Percentiles rank a stretch among this genome's conserved stretches.
These are phyloP conservation scores for Phytophthora tubulina DNA, from an alignment of 352 stramenopile genomes.

Conservation along the genomic window DNA sequence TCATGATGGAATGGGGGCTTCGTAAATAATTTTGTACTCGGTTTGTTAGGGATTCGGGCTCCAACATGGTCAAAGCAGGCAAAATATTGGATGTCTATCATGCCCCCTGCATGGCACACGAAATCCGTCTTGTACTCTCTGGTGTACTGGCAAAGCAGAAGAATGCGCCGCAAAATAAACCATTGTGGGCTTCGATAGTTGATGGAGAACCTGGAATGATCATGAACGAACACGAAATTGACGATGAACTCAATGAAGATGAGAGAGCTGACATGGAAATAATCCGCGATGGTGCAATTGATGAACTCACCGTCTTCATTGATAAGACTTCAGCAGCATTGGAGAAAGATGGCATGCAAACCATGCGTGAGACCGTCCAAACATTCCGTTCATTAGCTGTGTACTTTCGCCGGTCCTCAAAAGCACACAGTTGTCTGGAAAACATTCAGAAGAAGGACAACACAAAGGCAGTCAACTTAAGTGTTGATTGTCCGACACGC, in stretches of 20 bases:
- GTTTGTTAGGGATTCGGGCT: background rate
- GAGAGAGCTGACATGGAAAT: slow-evolving; percentile 8
- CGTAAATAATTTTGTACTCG: background rate
- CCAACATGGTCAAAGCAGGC: slow-evolving; percentile 12
- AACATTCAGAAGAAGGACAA: background rate
- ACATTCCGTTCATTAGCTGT: slow-evolving; percentile 16
- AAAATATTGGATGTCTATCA: background rate
- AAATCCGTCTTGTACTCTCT: slow-evolving; percentile 2
- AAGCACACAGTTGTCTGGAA: slow-evolving; percentile 12
- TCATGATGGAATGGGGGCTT: slow-evolving; percentile 1
- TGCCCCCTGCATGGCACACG: background rate
- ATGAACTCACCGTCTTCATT: slow-evolving; percentile 3
- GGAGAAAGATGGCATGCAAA: slow-evolving; percentile 14
- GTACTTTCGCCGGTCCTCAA: slow-evolving; percentile 11
- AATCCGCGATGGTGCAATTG: background rate
- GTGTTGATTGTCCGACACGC: background rate
- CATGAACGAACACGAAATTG: background rate
- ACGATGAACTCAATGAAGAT: background rate
- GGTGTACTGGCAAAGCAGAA: background rate
- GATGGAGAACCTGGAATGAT: background rate
- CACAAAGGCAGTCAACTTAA: background rate
- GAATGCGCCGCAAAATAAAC: background rate
- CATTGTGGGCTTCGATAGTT: background rate
- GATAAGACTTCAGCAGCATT: background rate
- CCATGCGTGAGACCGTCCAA: slow-evolving; percentile 5